A percentile compares a stretch with the other conserved stretches of the same genome.
Conservation (phyloP, 371 early-diverging fungal genomes). For the Capillidium rhysosporum region DNA sequence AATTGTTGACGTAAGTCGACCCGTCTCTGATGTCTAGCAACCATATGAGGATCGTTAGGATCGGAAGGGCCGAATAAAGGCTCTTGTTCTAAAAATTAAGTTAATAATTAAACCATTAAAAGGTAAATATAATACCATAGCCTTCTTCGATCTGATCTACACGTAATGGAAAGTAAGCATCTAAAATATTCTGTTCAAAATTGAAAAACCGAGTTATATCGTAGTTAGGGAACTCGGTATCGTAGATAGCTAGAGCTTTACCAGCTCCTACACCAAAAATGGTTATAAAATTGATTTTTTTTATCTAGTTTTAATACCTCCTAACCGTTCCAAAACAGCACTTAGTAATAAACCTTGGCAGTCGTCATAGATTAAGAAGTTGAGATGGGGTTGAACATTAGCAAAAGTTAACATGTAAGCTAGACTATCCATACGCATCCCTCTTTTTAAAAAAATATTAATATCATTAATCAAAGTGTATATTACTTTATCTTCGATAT, state of each 20-base stretch:
- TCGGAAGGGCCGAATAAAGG: background rate
- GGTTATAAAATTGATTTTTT: constrained; percentile 5
- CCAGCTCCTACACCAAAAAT: constrained; percentile 17
- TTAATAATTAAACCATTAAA: background rate
- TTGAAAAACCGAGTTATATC: constrained; percentile 67
- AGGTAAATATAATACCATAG: background rate
- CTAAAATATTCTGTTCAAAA: constrained; percentile 25
- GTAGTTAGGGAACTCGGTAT: constrained; percentile 51
- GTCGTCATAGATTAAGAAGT: constrained; percentile 69
- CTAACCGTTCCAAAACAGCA: constrained; percentile 69
- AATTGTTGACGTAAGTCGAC: constrained; percentile 13
- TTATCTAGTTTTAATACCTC: constrained; percentile 15
- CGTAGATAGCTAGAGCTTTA: constrained; percentile 42
- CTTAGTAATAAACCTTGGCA: constrained; percentile 64
- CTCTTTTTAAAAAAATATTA: constrained; percentile 17
- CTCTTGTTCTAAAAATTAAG: background rate
- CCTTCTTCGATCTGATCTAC: constrained; percentile 30
- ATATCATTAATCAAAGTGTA: constrained; percentile 9
- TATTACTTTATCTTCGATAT: constrained; percentile 37
- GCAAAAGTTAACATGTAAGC: constrained; percentile 66
- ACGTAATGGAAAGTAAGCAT: constrained; percentile 31
- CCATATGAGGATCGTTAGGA: background rate
- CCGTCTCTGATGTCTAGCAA: constrained; percentile 9
- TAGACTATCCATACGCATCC: constrained; percentile 76
- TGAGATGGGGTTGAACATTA: constrained; percentile 54